phyloP scores from a whole-genome alignment of 192 early-diverging fungal genomes.

The Coemansia sp. region DNA sequence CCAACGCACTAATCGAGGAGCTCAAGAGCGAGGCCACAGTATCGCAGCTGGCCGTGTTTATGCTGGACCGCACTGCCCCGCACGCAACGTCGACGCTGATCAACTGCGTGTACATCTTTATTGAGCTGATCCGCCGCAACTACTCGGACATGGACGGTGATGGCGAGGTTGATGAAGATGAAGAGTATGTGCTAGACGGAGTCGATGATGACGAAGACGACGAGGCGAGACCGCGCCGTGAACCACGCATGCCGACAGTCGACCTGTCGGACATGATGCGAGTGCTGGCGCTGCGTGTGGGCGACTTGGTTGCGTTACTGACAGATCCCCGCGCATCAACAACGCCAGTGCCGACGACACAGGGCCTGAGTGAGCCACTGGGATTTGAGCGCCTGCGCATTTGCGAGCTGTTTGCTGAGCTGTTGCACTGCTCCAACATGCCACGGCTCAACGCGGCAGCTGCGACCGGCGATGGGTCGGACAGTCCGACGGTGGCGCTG shows the following conservation, averaged over 20 bases:
- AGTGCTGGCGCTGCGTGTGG: slow-evolving; percentile 75
- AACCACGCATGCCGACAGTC: slow-evolving; percentile 50
- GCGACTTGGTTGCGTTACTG: slow-evolving; percentile 77
- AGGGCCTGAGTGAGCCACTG: slow-evolving; percentile 77
- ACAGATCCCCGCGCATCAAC: slow-evolving; percentile 62
- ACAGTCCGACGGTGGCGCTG: slow-evolving; percentile 29
- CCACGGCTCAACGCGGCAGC: slow-evolving; percentile 60
- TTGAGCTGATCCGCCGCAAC: slow-evolving; percentile 96
- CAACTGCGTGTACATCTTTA: slow-evolving; percentile 94
- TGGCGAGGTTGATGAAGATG: slow-evolving; percentile 7
- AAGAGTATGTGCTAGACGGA: not conserved
- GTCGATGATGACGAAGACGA: slow-evolving; percentile 6
- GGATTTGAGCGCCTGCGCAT: slow-evolving; percentile 95
- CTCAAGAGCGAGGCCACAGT: slow-evolving; percentile 80
- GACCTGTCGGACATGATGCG: slow-evolving; percentile 90
- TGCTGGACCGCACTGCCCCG: slow-evolving; percentile 76
- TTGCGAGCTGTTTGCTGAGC: slow-evolving; percentile 98
- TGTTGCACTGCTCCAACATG: slow-evolving; percentile 91
- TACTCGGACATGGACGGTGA: slow-evolving; percentile 57
- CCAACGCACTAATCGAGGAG: slow-evolving; percentile 65
- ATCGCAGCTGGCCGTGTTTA: slow-evolving; percentile 75
- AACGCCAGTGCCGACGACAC: slow-evolving; percentile 69
- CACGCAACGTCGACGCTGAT: slow-evolving; percentile 84
- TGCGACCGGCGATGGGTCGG: not conserved
- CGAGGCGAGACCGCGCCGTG: slow-evolving; percentile 16